Percentiles rank a stretch among this genome's conserved stretches.
Conservation (phyloP, 2,329 filamentous ascomycete species). For the Acrocalymma vagum region DNA sequence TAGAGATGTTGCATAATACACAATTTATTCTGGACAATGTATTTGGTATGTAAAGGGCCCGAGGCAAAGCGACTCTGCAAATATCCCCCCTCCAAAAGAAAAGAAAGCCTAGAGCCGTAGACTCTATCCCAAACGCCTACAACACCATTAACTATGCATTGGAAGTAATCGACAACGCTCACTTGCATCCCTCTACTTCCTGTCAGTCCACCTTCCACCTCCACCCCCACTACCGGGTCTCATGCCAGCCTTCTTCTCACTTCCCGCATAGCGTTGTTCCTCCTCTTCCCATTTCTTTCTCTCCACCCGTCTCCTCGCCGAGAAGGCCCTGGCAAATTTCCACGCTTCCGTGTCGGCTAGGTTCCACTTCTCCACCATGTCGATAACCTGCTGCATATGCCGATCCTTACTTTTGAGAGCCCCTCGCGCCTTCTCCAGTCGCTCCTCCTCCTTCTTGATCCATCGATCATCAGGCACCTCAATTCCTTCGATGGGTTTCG, state of each 20-base stretch:
- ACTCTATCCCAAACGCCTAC: too few relatives aligned
- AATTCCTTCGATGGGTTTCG: constrained; percentile 60
- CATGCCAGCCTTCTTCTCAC: constrained; percentile 63
- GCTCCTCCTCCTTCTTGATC: constrained; percentile 61
- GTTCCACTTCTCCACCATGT: constrained; percentile 60
- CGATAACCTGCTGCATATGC: constrained; percentile 40
- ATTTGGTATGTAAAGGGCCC: too few relatives aligned
- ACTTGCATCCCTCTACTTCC: constrained; percentile 7
- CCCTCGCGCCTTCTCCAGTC: constrained; percentile 63
- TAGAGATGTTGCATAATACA: too few relatives aligned
- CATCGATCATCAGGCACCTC: constrained; percentile 61
- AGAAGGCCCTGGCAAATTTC: constrained; percentile 75
- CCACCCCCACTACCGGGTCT: constrained; percentile 46
- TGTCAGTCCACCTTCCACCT: constrained; percentile 39
- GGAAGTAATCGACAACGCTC: too few relatives aligned
- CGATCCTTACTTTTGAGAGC: constrained; percentile 45
- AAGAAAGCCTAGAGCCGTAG: too few relatives aligned
- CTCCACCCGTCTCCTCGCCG: constrained; percentile 70
- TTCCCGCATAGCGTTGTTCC: constrained; percentile 70
- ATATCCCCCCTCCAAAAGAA: too few relatives aligned
- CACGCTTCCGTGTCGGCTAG: constrained; percentile 80
- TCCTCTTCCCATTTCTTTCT: constrained; percentile 74
- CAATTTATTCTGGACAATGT: too few relatives aligned
- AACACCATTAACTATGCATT: too few relatives aligned
- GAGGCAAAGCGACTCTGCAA: too few relatives aligned